Conservation (phyloP, 352 stramenopile species). For the Phytophthora cajani region DNA sequence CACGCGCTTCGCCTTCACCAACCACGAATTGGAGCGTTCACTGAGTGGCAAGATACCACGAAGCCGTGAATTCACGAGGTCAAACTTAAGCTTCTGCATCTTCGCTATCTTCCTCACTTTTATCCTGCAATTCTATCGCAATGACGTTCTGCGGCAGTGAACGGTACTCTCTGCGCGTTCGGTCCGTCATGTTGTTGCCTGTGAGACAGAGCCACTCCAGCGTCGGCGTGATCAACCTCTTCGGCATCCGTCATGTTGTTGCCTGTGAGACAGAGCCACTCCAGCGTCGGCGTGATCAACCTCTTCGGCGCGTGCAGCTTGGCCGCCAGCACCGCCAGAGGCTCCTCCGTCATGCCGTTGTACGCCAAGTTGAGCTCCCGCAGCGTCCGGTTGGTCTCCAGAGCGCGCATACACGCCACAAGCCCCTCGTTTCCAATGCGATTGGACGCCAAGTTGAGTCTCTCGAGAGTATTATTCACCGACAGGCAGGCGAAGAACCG, state of each 20-base stretch:
- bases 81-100: neutral
- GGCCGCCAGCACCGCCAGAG: slow-evolving; percentile 49
- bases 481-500: slow-evolving; percentile 74
- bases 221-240: slow-evolving; percentile 13
- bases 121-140: slow-evolving; percentile 55
- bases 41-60: neutral
- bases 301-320: slow-evolving; percentile 41
- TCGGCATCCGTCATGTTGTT: slow-evolving; percentile 78
- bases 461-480: slow-evolving; percentile 34
- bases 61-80: neutral
- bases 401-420: slow-evolving; percentile 59
- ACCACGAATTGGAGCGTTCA: neutral
- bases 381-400: slow-evolving; percentile 63
- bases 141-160: slow-evolving; percentile 38
- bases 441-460: slow-evolving; percentile 55
- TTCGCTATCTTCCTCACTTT: slow-evolving; percentile 16
- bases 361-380: slow-evolving; percentile 75
- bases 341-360: slow-evolving; percentile 82
- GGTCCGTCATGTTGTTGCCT: slow-evolving; percentile 70
- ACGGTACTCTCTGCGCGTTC: slow-evolving; percentile 42
- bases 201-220: slow-evolving; percentile 67
- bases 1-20: neutral
- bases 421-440: slow-evolving; percentile 78
- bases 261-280: slow-evolving; percentile 63
- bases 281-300: slow-evolving; percentile 34